Base-by-base conservation (phyloP, 1,284 basidiomycete species). In the Irpex sp. region DNA sequence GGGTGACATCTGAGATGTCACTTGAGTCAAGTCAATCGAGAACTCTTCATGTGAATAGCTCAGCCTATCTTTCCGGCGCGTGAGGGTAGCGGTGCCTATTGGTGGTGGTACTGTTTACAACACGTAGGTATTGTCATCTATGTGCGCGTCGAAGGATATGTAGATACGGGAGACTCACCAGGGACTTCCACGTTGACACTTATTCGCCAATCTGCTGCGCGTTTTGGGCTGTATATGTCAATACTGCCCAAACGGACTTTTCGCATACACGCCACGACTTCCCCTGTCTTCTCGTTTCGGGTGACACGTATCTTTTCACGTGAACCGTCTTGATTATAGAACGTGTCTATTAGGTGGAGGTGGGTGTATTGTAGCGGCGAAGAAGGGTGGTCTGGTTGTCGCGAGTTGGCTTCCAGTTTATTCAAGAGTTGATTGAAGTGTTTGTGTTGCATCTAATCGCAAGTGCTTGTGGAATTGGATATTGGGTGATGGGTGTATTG, bases 1-100 rank as follows among this genome's bases (percentile, higher is more conserved):
- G 0, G 81, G 74, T 7, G 80, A 75, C 9, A 74, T 67, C 37
- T 77, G 77, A 11, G 87, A 80, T 5, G 85, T 87, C 58, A 99
- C 97, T 75, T 96, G 94, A 0, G 97, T 99, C 56, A 99, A 82
- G 77, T 99, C 97, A 66, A 99, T 91, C 69, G 84, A 84, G 74
- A 94, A 95, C 66, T 96, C 88, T 77, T 98, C 94, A 76, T 98
- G 96, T 1, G 88, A 80, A 74, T 99, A 99, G 68, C 92, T 93
- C 71, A 98, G 82, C 44, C 97, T 84, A 75, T 99, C 95, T 78
- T 97, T 99, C 77, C 84, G 84, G 65, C 93, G 85, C 36, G 84
- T 82, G 67, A 84, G 79, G 1, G 80, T 80, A 0, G 87, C 77
- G 3, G 81, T 73, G 3, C 89, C 89, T 61, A 85, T 52, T 61